A percentile compares a stretch with the other conserved stretches of the same genome.
Conservation (phyloP, 352 stramenopile genomes). For the Phytophthora nicotianae region DNA sequence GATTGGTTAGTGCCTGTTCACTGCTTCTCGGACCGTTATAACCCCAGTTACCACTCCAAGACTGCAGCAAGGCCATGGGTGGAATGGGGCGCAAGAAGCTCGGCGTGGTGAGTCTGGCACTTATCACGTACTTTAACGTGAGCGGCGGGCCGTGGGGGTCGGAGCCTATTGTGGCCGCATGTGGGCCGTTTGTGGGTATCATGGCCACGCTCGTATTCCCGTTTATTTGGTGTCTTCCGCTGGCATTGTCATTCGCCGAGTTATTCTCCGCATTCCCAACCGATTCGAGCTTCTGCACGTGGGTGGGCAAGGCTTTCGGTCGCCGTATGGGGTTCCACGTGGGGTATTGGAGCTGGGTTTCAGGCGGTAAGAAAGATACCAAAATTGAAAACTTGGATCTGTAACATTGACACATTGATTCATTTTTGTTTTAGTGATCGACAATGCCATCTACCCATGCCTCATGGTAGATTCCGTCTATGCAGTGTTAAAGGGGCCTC, state of each 20-base stretch:
- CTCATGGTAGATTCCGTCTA: conserved; percentile 73
- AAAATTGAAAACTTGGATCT: not conserved
- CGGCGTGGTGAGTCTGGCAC: conserved; percentile 63
- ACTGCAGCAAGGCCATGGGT: conserved; percentile 9
- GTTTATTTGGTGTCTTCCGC: conserved; percentile 69
- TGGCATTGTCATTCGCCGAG: conserved; percentile 74
- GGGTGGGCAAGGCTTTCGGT: conserved; percentile 77
- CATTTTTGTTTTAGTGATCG: conserved; percentile 48
- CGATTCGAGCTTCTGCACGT: conserved; percentile 77
- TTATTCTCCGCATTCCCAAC: conserved; percentile 74
- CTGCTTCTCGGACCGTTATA: conserved; percentile 1
- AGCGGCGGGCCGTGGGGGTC: conserved; percentile 94
- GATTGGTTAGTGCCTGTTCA: conserved; percentile 1
- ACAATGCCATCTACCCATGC: conserved; percentile 85
- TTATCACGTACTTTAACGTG: conserved; percentile 93
- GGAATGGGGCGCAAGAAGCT: conserved; percentile 55
- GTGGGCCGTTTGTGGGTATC: conserved; percentile 79
- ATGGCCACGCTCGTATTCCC: conserved; percentile 66
- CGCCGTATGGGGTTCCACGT: conserved; percentile 83
- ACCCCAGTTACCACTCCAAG: not conserved
- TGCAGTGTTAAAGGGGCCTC: conserved; percentile 41
- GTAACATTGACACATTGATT: not conserved
- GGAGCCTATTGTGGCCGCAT: conserved; percentile 92
- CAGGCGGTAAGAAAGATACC: conserved; percentile 23
- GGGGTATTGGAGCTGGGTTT: conserved; percentile 85